Evolutionary conservation across 2,329 filamentous ascomycete species (phyloP), one percentile per base, ranked within the genome.

Genomic region (Penicillium sp.): DNA sequence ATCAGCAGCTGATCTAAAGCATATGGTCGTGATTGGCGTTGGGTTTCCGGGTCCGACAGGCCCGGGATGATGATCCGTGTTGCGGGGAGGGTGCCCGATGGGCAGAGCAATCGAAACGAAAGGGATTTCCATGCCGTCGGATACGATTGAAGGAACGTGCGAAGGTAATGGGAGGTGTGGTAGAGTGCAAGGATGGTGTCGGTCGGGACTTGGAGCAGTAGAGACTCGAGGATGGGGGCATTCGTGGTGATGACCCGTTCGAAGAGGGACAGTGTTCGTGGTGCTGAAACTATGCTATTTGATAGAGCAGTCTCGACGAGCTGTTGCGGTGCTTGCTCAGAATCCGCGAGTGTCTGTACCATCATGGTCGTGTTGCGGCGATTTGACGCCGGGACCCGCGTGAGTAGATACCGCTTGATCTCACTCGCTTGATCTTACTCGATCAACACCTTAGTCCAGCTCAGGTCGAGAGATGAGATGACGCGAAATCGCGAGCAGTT

Each of bases 61-160:
- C 71, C 74, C 19, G 75, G 72, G 10, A 76, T 63, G 33, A 73
- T 63, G 16, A 77, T 69, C n/a, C 75, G 73, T 38, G 72, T 66
- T 13, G 64, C 66, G 2, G 68, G 66, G 26, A 73, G 71, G 10
- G 73, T 75, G 33, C 76, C 73, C 16, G 75, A 78, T 3, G 78
- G 78, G 55, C 75, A 77, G 33, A 78, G 72, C 22, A 86, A 75
- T 42, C 85, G 82, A 72, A 87, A 87, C 13, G 85, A 87, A 30
- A 87, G 79, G 61, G 84, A 82, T 70, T 81, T 83, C 84, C 85
- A 87, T 76, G 85, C 84, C 52, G 84, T 82, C 40, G 85, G 85
- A 70, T 86, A 87, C n/a, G 72, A 74, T 60, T 78, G 76, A 54
- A 87, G 78, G 68, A 87, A 85, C 55, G 74, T 75, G 67, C 83